Conservation (phyloP, 2,329 filamentous ascomycete species). For the Ascocoryne sarcoides region DNA sequence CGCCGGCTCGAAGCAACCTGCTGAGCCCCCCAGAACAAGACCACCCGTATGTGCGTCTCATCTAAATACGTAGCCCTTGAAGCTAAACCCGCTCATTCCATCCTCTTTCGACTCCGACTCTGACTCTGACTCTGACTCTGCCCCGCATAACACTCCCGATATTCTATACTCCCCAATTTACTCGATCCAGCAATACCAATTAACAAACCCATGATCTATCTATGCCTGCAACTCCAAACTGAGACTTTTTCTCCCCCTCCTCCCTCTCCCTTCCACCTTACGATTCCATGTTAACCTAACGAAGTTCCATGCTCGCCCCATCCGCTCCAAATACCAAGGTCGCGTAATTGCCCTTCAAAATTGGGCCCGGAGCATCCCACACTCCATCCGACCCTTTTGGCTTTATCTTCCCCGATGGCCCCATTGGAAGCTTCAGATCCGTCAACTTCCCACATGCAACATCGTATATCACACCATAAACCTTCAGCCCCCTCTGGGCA, state of each 20-base stretch:
- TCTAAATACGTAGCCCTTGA: no score
- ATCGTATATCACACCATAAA: constrained; percentile 75
- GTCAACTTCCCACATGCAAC: constrained; percentile 39
- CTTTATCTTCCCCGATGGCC: constrained; percentile 7
- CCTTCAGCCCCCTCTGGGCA: constrained; percentile 57
- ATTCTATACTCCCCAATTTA: no score
- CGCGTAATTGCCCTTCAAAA: constrained; percentile 37
- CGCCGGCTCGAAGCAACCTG: no score
- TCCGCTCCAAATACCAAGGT: constrained; percentile 41
- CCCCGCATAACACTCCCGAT: no score
- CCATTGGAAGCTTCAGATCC: constrained; percentile 38
- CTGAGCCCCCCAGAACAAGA: no score
- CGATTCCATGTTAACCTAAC: constrained; percentile 10
- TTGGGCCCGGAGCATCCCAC: constrained; percentile 1
- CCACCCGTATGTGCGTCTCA: no score
- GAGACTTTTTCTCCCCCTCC: not conserved
- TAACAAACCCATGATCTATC: no score
- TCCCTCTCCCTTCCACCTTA: not conserved
- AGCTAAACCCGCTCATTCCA: no score
- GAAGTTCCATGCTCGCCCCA: constrained; percentile 31
- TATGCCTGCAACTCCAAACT: no score
- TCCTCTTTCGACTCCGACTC: no score
- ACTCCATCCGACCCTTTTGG: constrained; percentile 7
- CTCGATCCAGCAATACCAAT: no score
- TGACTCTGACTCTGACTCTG: no score